These are phyloP conservation scores for Aphanoascus verrucosus DNA, from an alignment of 2,329 filamentous ascomycete genomes.

Conservation along the genomic window DNA sequence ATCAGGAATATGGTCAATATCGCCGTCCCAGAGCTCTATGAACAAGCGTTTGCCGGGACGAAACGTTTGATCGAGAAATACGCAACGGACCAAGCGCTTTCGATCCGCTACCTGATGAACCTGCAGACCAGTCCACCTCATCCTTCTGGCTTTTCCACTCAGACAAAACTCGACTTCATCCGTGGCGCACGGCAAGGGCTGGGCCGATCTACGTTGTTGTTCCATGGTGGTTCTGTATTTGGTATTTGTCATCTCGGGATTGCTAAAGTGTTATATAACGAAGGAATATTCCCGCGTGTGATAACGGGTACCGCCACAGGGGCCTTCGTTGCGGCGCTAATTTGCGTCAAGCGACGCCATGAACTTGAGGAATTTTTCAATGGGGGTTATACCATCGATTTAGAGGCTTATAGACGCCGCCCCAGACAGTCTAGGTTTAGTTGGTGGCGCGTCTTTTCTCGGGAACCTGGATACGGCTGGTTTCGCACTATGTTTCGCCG, in stretches of 20 bases:
- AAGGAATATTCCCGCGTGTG: conserved; percentile 73
- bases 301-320: conserved; percentile 87
- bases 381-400: conserved; percentile 63
- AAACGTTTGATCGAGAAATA: conserved; percentile 89
- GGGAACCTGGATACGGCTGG: conserved; percentile 29
- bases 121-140: conserved; percentile 49
- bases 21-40: conserved; percentile 68
- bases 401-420: conserved; percentile 59
- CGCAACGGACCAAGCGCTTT: conserved; percentile 69
- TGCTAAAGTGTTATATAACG: conserved; percentile 72
- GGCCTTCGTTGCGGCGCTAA: conserved; percentile 76
- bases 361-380: conserved; percentile 67
- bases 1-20: conserved; percentile 88
- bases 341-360: conserved; percentile 76
- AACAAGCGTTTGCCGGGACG: conserved; percentile 74
- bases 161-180: conserved; percentile 74
- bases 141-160: conserved; percentile 50
- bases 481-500: conserved; percentile 55
- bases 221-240: conserved; percentile 87
- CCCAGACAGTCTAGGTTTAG: conserved; percentile 1
- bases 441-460: not conserved
- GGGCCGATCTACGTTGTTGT: conserved; percentile 70
- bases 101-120: conserved; percentile 63
- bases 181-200: conserved; percentile 83
- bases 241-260: conserved; percentile 84